Evolutionary conservation across 2,329 filamentous ascomycete genomes (phyloP).

Genomic region (Beauveria caledonica): DNA sequence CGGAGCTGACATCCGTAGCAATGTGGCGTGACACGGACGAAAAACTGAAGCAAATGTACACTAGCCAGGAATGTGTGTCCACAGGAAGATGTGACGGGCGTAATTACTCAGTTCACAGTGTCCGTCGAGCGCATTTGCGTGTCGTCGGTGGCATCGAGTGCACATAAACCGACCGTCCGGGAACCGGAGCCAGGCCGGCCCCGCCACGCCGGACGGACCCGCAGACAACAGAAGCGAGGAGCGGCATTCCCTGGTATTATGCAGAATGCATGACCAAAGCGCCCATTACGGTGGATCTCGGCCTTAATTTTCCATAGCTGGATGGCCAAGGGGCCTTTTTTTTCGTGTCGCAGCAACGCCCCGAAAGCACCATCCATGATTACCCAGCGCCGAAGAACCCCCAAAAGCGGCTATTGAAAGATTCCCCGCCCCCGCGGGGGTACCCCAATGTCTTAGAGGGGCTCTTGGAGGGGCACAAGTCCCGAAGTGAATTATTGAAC

Average conservation of each 20-base stretch:
- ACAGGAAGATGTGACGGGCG: too few relatives aligned
- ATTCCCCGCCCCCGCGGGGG: background rate
- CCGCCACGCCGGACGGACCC: background rate
- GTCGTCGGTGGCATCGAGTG: background rate
- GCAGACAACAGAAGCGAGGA: background rate
- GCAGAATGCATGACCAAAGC: background rate
- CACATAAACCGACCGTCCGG: background rate
- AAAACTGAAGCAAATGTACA: too few relatives aligned
- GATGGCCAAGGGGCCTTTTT: background rate
- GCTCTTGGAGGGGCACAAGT: background rate
- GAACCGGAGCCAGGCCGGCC: background rate
- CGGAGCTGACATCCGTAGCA: too few relatives aligned
- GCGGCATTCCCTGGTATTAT: background rate
- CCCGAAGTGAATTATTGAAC: background rate
- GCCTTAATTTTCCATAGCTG: constrained; percentile 2
- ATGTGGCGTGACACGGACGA: too few relatives aligned
- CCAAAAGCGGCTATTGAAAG: background rate
- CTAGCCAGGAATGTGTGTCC: too few relatives aligned
- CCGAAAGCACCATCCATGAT: too few relatives aligned
- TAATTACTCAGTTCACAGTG: too few relatives aligned
- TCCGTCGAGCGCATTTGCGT: background rate
- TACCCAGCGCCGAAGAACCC: background rate
- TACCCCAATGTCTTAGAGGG: background rate
- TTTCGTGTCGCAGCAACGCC: too few relatives aligned
- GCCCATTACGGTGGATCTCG: background rate